Evolutionary conservation across 305 asterid species (phyloP).

Genomic region (Fraxinus greggii): DNA sequence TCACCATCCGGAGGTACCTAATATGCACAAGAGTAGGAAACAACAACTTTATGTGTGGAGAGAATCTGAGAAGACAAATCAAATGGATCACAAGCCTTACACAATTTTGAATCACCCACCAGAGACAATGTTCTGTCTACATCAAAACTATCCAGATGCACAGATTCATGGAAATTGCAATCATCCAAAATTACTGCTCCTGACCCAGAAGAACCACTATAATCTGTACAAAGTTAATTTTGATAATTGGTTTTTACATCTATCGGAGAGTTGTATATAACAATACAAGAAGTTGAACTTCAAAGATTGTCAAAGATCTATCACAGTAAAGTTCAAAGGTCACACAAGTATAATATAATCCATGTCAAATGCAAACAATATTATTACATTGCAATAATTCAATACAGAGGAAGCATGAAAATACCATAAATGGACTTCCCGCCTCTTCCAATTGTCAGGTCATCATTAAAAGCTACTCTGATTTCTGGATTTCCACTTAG

Average conservation of each 20-base stretch:
- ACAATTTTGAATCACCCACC: slow-evolving; percentile 46
- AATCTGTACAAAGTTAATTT: slow-evolving; percentile 44
- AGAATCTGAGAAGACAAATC: slow-evolving; percentile 20
- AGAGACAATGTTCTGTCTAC: slow-evolving; percentile 85
- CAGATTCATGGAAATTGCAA: slow-evolving; percentile 99
- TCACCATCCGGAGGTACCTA: slow-evolving; percentile 99
- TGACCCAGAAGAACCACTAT: slow-evolving; percentile 82
- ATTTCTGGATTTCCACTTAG: slow-evolving; percentile 97
- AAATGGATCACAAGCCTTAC: slow-evolving; percentile 17
- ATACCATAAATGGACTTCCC: slow-evolving; percentile 76
- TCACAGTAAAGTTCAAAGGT: slow-evolving; percentile 9
- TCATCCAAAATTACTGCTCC: slow-evolving; percentile 93
- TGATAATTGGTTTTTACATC: slow-evolving; percentile 17
- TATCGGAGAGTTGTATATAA: neutral
- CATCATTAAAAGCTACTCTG: slow-evolving; percentile 93
- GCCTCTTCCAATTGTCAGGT: slow-evolving; percentile 75
- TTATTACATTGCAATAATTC: neutral
- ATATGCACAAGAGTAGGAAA: slow-evolving; percentile 23
- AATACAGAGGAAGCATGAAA: slow-evolving; percentile 24
- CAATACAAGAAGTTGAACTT: neutral
- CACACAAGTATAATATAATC: neutral
- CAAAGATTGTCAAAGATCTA: slow-evolving; percentile 4
- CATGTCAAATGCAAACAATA: neutral
- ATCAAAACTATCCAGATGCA: slow-evolving; percentile 90
- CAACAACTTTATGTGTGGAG: slow-evolving; percentile 6